Base-by-base conservation (phyloP, 23 red algal genomes). In the Gracilaria gracilis region DNA sequence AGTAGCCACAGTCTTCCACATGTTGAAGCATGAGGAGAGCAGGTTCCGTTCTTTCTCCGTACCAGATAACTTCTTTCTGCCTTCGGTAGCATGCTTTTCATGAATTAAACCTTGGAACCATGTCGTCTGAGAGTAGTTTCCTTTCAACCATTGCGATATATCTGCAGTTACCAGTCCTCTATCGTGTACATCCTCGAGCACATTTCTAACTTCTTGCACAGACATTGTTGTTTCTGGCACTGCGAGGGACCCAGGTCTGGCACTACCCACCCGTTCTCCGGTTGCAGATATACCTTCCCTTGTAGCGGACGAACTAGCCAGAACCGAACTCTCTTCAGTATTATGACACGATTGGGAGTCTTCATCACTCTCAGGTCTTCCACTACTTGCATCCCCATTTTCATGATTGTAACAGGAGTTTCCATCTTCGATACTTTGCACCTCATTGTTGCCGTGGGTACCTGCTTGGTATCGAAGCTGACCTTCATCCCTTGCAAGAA, bases 101-200 rank as follows among this genome's bases (percentile, higher is more conserved):
- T 77, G 16, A 0, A 50, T 7, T 77, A 77, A 50, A 6, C 64
- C 70, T 51, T 70, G 67, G 24, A 90, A 77, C 87, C 87, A 90
- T 35, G 76, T 61, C 1, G 51, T 50, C 46, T 90, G 75, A 67
- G 67, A 61, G 21, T 32, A 25, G 17, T 81, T 90, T 61, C 87
- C 87, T 67, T 90, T 57, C 14, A 90, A 47, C 75, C 87, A 80
- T n/a, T 80, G 9, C 14, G 67, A 71, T 21, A 81, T 57, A 49
- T 90, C 76, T 67, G 87, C 87, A 69, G 55, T 81, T 1, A 81
- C 37, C 4, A 80, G 34, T 9, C 71, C 71, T 80, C 25, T 66
- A 0, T 90, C 87, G 61, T 90, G 87, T 50, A 42, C 1, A 62
- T 90, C 74, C 36, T 81, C 40, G 34, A 77, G 36, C 20, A 77